Base-by-base conservation (phyloP, 495 filamentous ascomycete species). In the Cetradonia linearis region DNA sequence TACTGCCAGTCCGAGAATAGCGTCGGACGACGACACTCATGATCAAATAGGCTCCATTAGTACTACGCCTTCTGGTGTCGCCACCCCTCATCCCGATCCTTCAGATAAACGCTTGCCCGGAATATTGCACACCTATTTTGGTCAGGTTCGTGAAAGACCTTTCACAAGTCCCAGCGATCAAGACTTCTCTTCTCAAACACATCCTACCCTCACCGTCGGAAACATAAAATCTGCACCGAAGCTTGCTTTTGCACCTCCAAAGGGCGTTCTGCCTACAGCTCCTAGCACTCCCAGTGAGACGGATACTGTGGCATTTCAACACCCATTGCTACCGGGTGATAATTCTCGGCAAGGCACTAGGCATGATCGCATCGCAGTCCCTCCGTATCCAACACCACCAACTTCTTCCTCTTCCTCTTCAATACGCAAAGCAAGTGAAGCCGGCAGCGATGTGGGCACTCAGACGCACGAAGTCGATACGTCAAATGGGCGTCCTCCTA, bases 81-180 rank as follows among this genome's bases (percentile, higher is more conserved):
- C 86, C 47, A 96, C 91, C 42, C 91, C 91, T 40, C 87, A 88
- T 65, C 91, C 91, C 40, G 89, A 96, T 74, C 86, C 81, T 55
- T 83, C 84, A 47, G 91, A 96, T 74, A 95, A 93, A 72, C 86
- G 91, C 70, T 77, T 91, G 68, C 91, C 91, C 49, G 87, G 88
- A 68, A 89, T 95, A 72, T 84, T 89, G 79, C 76, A 80, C 70
- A 91, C 85, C 78, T 95, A 89, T 79, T 95, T 93, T 81, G 87
- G 86, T 76, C 91, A 96, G 91, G 91, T 96, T 92, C 81, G 91
- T 95, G 79, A 72, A 75, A 76, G 70, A 67, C 79, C 73, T 75
- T 76, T 73, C 75, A 73, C 73, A 72, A 73, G 69, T 73, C 71
- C 73, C 67, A 71, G 63, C 78, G 74, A 75, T 75, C 78, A 42